Conservation (phyloP, 371 early-diverging fungal genomes). For the Funneliformis caledonium region DNA sequence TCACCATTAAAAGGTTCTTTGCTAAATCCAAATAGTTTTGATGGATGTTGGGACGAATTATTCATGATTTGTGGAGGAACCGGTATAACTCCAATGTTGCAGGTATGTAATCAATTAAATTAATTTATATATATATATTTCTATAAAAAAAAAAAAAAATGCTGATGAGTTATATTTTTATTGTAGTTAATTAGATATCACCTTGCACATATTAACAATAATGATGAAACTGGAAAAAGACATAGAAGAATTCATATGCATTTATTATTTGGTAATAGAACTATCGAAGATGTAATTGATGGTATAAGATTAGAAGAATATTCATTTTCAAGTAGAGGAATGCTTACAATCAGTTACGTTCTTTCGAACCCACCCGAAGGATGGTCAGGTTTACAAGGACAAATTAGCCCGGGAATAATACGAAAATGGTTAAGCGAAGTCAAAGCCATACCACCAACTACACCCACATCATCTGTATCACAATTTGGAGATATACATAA, state of each 20-base stretch:
- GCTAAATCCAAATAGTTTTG: slow-evolving; percentile 28
- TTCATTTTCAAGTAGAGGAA: background rate
- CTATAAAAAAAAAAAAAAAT: too few species aligned
- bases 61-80: slow-evolving; percentile 74
- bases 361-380: background rate
- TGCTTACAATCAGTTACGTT: background rate
- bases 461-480: background rate
- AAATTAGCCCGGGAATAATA: background rate
- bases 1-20: slow-evolving; percentile 9
- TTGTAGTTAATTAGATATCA: slow-evolving; percentile 32
- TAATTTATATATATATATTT: background rate
- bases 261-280: slow-evolving; percentile 14
- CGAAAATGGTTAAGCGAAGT: background rate
- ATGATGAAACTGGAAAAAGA: background rate
- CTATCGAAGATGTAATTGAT: slow-evolving; percentile 24
- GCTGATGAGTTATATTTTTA: background rate
- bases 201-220: background rate
- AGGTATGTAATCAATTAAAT: slow-evolving; percentile 34
- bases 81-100: slow-evolving; percentile 75
- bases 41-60: slow-evolving; percentile 39
- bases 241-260: background rate
- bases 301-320: slow-evolving; percentile 19
- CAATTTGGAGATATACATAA: background rate
- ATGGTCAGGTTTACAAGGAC: slow-evolving; percentile 2
- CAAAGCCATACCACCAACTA: background rate